A percentile compares a stretch with the other conserved stretches of the same genome.
Conservation (phyloP, 441 rosid genomes). For the Croton setiger region DNA sequence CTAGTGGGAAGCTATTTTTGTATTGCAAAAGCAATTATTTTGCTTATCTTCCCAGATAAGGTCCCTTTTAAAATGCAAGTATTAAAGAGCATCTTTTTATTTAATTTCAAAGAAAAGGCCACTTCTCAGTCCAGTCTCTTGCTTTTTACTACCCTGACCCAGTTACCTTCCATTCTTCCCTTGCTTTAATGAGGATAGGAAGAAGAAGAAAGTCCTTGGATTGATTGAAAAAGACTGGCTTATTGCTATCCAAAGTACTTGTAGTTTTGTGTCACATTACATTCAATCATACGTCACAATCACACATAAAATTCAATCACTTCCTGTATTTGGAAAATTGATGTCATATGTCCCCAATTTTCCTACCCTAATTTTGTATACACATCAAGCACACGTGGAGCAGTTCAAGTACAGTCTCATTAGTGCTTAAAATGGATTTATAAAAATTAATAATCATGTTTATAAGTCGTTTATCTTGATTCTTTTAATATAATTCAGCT, state of each 20-base stretch:
- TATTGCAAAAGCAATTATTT: slow-evolving; percentile 8
- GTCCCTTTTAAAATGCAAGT: slow-evolving; percentile 17
- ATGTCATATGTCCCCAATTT: slow-evolving; percentile 11
- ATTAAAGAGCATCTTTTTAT: background rate
- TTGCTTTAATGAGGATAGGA: slow-evolving; percentile 24
- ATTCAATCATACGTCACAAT: background rate
- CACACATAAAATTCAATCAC: slow-evolving; percentile 7
- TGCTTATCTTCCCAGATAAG: background rate
- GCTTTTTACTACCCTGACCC: no score
- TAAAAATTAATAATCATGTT: no score
- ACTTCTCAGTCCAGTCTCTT: background rate
- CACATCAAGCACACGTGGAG: slow-evolving; percentile 6
- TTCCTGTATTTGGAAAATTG: background rate
- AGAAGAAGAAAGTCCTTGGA: slow-evolving; percentile 19
- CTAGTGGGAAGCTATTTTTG: slow-evolving; percentile 16
- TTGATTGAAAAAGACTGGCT: slow-evolving; percentile 18
- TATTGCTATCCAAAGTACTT: slow-evolving; percentile 16
- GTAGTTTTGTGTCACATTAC: slow-evolving; percentile 18
- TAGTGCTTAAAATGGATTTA: no score
- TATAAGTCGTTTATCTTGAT: no score
- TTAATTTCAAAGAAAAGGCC: background rate
- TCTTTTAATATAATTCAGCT: no score
- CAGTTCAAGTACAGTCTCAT: background rate
- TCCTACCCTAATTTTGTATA: slow-evolving; percentile 3
- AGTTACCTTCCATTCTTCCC: background rate